Evolutionary conservation across 306 rosid genomes (phyloP), one percentile per base, ranked within the genome.

Genomic region (Neltuma alba): DNA sequence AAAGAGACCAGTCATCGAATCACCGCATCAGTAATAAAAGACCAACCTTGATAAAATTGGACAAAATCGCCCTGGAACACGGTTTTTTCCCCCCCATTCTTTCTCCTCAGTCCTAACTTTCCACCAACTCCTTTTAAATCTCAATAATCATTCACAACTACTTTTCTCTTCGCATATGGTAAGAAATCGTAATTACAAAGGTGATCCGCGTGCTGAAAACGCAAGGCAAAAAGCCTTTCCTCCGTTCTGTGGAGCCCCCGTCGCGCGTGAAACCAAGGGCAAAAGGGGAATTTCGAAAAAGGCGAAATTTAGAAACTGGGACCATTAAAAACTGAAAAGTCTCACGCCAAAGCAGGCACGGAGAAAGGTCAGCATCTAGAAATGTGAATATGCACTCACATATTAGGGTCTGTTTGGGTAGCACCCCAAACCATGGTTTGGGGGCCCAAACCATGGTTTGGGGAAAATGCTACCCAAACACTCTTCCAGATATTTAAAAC

Each of bases 111-210:
- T 9, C 2, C 37, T 37, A 3, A 34, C 68, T 57, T 5, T 57
- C 66, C 83, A 89, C 86, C 89, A 9, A 83, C 87, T 76, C 15
- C 6, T 69, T 73, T 78, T 34, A 80, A 79, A 41, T 70, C 58
- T 42, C 80, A 72, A 82, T 83, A 63, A 83, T 83, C 88, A 57
- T 65, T 62, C 77, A 61, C 83, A 80, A 76, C 83, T 1, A 4
- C 3, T 34, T 7, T 16, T 28, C 0, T 33, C 15, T 72, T 5
- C 16, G 5, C 13, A 55, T 30, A 6, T 0, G 72, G 27, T 45
- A 33, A 48, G 61, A 75, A 65, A 45, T 65, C 57, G 54, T 79
- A 78, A 52, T 84, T 77, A 78, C 78, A 52, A 18, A 6, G 64
- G 63, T 54, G 4, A 63, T 47, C 38, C 52, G 79, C 76, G 70